phyloP scores from a whole-genome alignment of 1,139 yeast genomes.

The Geotrichum klebahnii region DNA sequence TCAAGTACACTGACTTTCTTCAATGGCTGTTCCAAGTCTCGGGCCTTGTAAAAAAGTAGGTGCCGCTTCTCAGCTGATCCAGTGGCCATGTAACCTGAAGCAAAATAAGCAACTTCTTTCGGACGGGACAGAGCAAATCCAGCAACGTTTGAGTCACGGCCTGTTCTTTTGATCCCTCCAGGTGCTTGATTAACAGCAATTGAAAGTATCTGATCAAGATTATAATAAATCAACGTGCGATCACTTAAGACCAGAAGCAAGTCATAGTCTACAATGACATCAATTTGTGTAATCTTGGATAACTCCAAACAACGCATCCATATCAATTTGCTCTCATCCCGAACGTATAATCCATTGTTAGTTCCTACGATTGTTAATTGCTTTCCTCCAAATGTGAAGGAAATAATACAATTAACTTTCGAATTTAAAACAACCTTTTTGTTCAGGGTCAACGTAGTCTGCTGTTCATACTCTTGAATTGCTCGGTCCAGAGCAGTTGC shows the following conservation, averaged over 20 bases:
- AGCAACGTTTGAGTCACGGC: constrained; percentile 17
- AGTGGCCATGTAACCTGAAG: constrained; percentile 20
- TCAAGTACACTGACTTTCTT: constrained; percentile 34
- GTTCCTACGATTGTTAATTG: constrained; percentile 45
- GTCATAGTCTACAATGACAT: constrained; percentile 55
- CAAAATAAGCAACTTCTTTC: constrained; percentile 19
- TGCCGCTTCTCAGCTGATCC: constrained; percentile 38
- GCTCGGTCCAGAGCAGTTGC: constrained; percentile 60
- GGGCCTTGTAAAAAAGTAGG: constrained; percentile 46
- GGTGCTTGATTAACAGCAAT: constrained; percentile 17
- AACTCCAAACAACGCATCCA: constrained; percentile 64
- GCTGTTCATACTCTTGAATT: constrained; percentile 33
- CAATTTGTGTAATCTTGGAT: constrained; percentile 55
- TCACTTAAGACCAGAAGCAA: constrained; percentile 58
- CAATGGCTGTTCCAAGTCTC: constrained; percentile 30
- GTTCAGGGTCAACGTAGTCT: constrained; percentile 12
- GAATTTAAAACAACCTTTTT: constrained; percentile 33
- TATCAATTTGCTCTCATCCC: constrained; percentile 30
- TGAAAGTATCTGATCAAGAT: constrained; percentile 44
- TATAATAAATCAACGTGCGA: constrained; percentile 57
- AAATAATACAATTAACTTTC: constrained; percentile 36
- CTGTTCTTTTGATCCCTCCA: constrained; percentile 8
- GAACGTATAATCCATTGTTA: constrained; percentile 45
- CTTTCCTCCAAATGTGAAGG: constrained; percentile 39
- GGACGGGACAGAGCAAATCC: constrained; percentile 21